These are phyloP conservation scores for Neltuma alba DNA, from an alignment of 306 rosid species.

Conservation along the genomic window DNA sequence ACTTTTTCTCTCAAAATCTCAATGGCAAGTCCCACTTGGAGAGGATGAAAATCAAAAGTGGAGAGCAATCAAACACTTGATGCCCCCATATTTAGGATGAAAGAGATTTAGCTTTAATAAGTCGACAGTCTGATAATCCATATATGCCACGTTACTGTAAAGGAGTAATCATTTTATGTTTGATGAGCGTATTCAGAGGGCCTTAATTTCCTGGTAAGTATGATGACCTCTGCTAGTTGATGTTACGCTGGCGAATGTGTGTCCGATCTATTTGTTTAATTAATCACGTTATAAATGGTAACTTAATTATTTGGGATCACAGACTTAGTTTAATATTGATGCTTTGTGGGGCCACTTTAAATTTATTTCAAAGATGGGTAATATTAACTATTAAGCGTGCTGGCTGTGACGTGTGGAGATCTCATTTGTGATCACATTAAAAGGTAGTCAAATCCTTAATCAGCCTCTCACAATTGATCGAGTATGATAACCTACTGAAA, in stretches of 20 bases:
- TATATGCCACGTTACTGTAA: neutral
- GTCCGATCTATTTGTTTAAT: neutral
- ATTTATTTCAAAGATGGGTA: neutral
- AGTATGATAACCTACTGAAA: too few relatives aligned
- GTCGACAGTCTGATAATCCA: neutral
- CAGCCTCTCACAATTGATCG: neutral
- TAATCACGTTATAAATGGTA: neutral
- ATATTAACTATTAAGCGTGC: neutral
- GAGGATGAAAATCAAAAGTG: constrained; percentile 48
- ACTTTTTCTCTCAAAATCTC: constrained; percentile 57
- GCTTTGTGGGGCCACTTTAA: neutral
- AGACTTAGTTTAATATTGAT: neutral
- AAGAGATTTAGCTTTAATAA: neutral
- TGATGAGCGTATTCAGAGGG: neutral
- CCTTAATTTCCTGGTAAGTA: neutral
- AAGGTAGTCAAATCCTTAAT: neutral
- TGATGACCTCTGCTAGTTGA: neutral
- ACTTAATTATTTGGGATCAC: neutral
- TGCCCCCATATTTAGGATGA: neutral
- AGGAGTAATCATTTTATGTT: neutral
- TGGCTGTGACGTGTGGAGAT: neutral
- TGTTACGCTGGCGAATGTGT: neutral
- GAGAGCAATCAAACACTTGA: neutral
- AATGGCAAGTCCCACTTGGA: constrained; percentile 71
- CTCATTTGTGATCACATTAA: neutral